These are phyloP conservation scores for Hypoxylon sp. DNA, from an alignment of 2,329 filamentous ascomycete species.

Conservation along the genomic window DNA sequence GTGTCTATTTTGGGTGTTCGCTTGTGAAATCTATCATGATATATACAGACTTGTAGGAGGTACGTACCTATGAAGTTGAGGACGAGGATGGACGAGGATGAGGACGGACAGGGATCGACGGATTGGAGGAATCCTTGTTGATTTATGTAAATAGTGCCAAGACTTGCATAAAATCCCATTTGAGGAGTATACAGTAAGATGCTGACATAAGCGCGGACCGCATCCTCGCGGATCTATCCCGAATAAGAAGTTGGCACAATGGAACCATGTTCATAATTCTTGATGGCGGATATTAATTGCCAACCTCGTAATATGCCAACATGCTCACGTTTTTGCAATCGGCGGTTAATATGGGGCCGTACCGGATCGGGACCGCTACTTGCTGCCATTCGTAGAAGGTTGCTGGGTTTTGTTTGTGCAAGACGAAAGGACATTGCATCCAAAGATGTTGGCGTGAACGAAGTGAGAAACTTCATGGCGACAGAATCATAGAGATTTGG, in stretches of 20 bases:
- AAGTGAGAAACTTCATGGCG: not conserved
- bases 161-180: not conserved
- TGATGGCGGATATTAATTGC: conserved; percentile 34
- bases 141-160: not conserved
- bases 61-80: not conserved
- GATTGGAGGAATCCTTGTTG: not conserved
- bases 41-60: not conserved
- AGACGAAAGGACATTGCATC: conserved; percentile 2
- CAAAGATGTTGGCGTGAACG: not conserved
- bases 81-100: not conserved
- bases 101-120: not conserved
- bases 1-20: not conserved
- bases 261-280: conserved; percentile 12
- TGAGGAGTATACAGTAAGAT: not conserved
- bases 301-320: conserved; percentile 2
- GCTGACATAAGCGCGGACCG: not conserved
- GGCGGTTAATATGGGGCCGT: conserved; percentile 23
- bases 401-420: not conserved
- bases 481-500: not conserved
- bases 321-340: not conserved
- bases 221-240: not conserved
- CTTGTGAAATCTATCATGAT: not conserved
- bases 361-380: conserved; percentile 2
- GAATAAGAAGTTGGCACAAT: not conserved
- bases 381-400: not conserved